Percentiles rank a stretch among this genome's conserved stretches.
Evolutionary conservation across 371 early-diverging fungal species (phyloP).

Genomic region (Mucor saturninus): DNA sequence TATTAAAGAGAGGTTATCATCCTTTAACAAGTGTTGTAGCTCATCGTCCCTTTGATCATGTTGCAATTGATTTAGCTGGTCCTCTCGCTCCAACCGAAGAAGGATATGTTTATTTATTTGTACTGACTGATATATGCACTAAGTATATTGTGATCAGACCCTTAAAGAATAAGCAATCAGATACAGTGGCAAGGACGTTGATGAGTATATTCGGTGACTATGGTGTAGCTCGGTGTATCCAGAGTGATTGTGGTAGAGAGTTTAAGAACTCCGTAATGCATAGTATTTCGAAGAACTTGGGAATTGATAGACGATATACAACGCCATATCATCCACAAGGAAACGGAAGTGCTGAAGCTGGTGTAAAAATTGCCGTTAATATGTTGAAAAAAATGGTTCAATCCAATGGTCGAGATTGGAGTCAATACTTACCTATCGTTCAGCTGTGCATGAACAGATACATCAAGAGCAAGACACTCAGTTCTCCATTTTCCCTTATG

Average conservation of each 20-base stretch:
- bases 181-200: constrained; percentile 6
- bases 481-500: constrained; percentile 24
- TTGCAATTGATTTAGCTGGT: constrained; percentile 9
- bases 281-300: background rate
- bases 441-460: constrained; percentile 23
- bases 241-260: constrained; percentile 39
- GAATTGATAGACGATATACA: constrained; percentile 25
- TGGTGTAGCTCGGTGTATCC: background rate
- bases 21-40: background rate
- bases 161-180: constrained; percentile 24
- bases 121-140: constrained; percentile 31
- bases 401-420: constrained; percentile 24
- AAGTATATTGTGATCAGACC: constrained; percentile 28
- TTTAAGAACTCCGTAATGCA: constrained; percentile 20
- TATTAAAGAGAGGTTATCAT: constrained; percentile 6
- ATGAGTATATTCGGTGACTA: background rate
- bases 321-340: constrained; percentile 29
- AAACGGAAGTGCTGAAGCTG: constrained; percentile 34
- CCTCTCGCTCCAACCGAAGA: background rate
- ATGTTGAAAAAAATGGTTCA: constrained; percentile 21
- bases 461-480: background rate
- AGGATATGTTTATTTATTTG: constrained; percentile 24
- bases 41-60: background rate
- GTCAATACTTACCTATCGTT: constrained; percentile 21
- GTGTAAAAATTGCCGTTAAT: constrained; percentile 19